Evolutionary conservation across 2,329 filamentous ascomycete genomes (phyloP).

Genomic region (Aspergillus sp.): DNA sequence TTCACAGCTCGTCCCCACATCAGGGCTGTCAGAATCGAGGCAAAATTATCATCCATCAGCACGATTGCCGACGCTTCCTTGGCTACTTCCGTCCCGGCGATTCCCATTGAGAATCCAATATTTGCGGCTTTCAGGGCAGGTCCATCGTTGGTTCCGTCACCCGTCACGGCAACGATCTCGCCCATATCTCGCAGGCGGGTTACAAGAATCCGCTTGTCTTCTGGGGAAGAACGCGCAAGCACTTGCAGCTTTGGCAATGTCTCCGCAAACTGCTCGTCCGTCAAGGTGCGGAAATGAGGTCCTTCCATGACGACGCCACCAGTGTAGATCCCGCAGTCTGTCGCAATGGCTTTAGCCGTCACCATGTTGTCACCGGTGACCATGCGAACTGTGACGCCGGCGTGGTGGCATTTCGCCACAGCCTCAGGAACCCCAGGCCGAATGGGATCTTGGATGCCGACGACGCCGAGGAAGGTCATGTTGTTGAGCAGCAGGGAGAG

Average conservation of each 20-base stretch:
- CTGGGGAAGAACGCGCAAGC: constrained; percentile 61
- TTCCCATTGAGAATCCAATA: constrained; percentile 65
- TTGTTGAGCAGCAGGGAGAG: constrained; percentile 67
- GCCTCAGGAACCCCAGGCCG: constrained; percentile 64
- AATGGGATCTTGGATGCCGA: constrained; percentile 71
- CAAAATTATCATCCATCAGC: constrained; percentile 65
- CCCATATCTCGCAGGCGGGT: constrained; percentile 56
- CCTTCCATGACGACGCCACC: constrained; percentile 66
- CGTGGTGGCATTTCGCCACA: constrained; percentile 54
- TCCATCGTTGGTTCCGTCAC: constrained; percentile 64
- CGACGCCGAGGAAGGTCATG: constrained; percentile 68
- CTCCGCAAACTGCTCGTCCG: constrained; percentile 55
- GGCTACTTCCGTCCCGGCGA: constrained; percentile 63
- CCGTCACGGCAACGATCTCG: constrained; percentile 60
- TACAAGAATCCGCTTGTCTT: constrained; percentile 64
- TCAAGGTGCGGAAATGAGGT: constrained; percentile 60
- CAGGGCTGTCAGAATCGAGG: constrained; percentile 60
- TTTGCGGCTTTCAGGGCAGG: constrained; percentile 63
- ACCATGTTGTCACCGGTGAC: constrained; percentile 60
- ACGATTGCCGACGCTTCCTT: constrained; percentile 65
- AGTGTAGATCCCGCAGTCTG: constrained; percentile 65
- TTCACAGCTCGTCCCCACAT: constrained; percentile 66
- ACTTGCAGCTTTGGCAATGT: constrained; percentile 59
- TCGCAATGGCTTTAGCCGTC: constrained; percentile 70
- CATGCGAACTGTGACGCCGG: constrained; percentile 53